Evolutionary conservation across 805 yeast genomes (phyloP), one percentile per base, ranked within the genome.

Genomic region (Hyphopichia homilentoma): DNA sequence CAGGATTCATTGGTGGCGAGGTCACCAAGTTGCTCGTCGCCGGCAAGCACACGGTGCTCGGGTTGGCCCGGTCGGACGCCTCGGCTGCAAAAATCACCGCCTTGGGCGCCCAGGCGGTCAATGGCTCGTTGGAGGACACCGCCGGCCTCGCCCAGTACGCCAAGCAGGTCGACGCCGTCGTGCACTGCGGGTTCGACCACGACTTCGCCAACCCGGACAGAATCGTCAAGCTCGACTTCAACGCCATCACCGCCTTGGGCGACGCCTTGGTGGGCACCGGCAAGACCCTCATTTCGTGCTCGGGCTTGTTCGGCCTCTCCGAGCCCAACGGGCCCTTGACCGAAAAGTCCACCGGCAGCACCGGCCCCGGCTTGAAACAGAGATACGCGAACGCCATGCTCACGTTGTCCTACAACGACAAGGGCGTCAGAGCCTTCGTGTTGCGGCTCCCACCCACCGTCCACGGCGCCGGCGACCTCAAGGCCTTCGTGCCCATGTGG

Each of bases 101-200:
- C 1, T 23, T 47, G n/a, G 66, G 59, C 7, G 50, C 46, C 7
- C 40, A 48, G 25, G 44, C 48, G 5, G 32, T 61, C 15, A 29
- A 34, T 12, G 72, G 71, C 15, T 48, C 39, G 7, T 38, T 66
- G 3, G 38, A 38, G 11, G 54, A 52, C 25, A 19, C 48, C 2
- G 65, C 60, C 0, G 23, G 44, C 2, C 43, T 67, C 9, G 44
- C 34, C 15, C 38, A 50, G 27, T 57, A 45, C 4, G 56, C 62
- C 8, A 16, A 33, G 6, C 47, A 45, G 27, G 32, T 55, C 6
- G 73, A 67, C 33, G 70, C 56, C 6, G 57, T 59, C 9, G 29
- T 62, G n/a, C 70, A 65, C 33, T 36, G 60, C 25, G 73, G 57
- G 1, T 65, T 54, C 38, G 39, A 47, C 17, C 61, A 58, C 36